A percentile compares a stretch with the other conserved stretches of the same genome.
phyloP scores from a whole-genome alignment of 2,329 filamentous ascomycete species.

The Arthrobotrys iridis region DNA sequence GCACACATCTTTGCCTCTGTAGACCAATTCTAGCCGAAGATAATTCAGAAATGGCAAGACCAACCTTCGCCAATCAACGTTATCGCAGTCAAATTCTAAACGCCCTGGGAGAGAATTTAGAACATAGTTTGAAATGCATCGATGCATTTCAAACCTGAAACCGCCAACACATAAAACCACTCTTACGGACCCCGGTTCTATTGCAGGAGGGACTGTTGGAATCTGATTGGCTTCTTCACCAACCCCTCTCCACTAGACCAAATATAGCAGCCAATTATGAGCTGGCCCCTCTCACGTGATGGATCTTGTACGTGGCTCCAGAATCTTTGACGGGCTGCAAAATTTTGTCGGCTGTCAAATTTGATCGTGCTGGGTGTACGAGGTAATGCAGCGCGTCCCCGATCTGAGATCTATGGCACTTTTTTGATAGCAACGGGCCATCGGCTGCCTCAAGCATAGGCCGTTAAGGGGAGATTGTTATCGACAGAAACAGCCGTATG shows the following conservation, averaged over 20 bases:
- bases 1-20: background rate
- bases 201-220: constrained; percentile 8
- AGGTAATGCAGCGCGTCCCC: background rate
- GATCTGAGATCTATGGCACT: constrained; percentile 38
- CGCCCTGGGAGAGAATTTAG: background rate
- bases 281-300: constrained; percentile 36
- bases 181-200: constrained; percentile 2
- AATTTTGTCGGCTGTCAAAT: background rate
- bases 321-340: background rate
- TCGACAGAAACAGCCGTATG: background rate
- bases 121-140: background rate
- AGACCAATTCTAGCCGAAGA: constrained; percentile 5
- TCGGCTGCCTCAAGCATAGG: background rate
- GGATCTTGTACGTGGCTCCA: constrained; percentile 16
- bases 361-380: constrained; percentile 11
- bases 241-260: constrained; percentile 8
- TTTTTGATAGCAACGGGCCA: background rate
- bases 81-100: constrained; percentile 10
- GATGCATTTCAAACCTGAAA: constrained; percentile 30
- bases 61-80: constrained; percentile 7
- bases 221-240: constrained; percentile 17
- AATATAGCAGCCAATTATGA: constrained; percentile 42
- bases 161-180: constrained; percentile 47
- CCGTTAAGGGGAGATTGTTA: background rate
- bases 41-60: constrained; percentile 21